Conservation (phyloP, 805 yeast genomes). For the Yarrowia alimentaria region DNA sequence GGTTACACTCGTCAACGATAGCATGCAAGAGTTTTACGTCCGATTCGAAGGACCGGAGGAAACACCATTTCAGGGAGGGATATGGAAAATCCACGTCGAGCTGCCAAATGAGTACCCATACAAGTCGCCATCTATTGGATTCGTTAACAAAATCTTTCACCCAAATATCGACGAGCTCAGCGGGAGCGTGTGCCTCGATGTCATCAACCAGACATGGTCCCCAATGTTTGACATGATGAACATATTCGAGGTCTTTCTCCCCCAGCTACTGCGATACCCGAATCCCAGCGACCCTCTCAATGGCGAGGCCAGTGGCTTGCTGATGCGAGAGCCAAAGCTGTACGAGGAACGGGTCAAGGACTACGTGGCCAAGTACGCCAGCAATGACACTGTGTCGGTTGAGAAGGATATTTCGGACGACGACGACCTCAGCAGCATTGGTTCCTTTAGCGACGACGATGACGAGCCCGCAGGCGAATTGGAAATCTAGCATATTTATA, state of each 20-base stretch:
- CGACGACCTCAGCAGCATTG: slow-evolving; percentile 45
- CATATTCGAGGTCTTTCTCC: slow-evolving; percentile 88
- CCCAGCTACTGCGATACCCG: slow-evolving; percentile 87
- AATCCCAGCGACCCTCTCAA: slow-evolving; percentile 93
- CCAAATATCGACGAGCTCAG: slow-evolving; percentile 88
- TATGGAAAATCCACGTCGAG: slow-evolving; percentile 89
- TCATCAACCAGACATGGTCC: slow-evolving; percentile 96
- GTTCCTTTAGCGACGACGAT: slow-evolving; percentile 43
- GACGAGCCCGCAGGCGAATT: slow-evolving; percentile 44
- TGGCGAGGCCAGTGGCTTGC: slow-evolving; percentile 80
- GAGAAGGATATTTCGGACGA: slow-evolving; percentile 44
- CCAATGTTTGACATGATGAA: slow-evolving; percentile 93
- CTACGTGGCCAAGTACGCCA: slow-evolving; percentile 72
- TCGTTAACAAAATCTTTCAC: slow-evolving; percentile 85
- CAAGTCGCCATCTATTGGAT: slow-evolving; percentile 94
- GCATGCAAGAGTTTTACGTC: slow-evolving; percentile 82
- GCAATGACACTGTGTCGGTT: slow-evolving; percentile 49
- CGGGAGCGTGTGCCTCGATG: slow-evolving; percentile 94
- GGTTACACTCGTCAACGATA: slow-evolving; percentile 77
- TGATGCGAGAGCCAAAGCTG: slow-evolving; percentile 61
- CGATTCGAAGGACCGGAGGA: slow-evolving; percentile 82
- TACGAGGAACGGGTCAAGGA: slow-evolving; percentile 66
- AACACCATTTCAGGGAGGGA: slow-evolving; percentile 86
- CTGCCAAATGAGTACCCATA: slow-evolving; percentile 94
- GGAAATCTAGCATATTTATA: slow-evolving; percentile 37